Evolutionary conservation across 257 asterid genomes (phyloP), one percentile per base, ranked within the genome.

Genomic region (Primulina huaijiensis): DNA sequence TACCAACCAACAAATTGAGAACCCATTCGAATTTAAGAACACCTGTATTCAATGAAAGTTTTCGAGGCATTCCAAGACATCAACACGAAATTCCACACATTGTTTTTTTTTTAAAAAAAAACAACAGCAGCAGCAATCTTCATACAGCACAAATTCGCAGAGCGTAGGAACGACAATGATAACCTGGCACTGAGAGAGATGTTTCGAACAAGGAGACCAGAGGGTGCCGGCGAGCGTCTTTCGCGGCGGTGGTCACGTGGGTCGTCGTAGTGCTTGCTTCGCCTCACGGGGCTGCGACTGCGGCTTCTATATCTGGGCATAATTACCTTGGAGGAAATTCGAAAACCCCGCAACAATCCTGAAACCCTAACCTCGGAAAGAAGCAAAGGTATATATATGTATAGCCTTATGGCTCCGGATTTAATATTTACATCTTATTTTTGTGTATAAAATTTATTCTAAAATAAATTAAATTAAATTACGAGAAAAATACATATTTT

Each of bases 181-280:
- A 0, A 91, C 97, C 95, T 92, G 14, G 97, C 87, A 50, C 75
- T 86, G 65, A 91, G 90, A 77, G 97, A 82, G 62, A 94, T 88
- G 78, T 94, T 94, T 67, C 97, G 96, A 68, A 94, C 95, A 57
- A 91, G 97, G 63, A 94, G 97, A 21, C 97, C 97, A n/a, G 93
- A 73, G 4, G 95, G 96, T 17, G 76, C 99, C 19, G 99, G 92
- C 27, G 97, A 88, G 75, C 90, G 91, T 55, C 85, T 90, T 11
- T 84, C 91, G 2, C 84, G 82, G 83, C 89, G 86, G 58, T 84
- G 84, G 74, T 81, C 88, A 25, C 91, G 93, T 63, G 85, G 92
- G 63, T 90, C 92, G 43, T 91, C 97, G 72, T 89, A 82, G 68
- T 77, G 96, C 88, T 88, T 50, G 57, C 57, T 89, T 60, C 86